phyloP scores from a whole-genome alignment of 2,329 filamentous ascomycete genomes.

The Pseudocercospora musae region DNA sequence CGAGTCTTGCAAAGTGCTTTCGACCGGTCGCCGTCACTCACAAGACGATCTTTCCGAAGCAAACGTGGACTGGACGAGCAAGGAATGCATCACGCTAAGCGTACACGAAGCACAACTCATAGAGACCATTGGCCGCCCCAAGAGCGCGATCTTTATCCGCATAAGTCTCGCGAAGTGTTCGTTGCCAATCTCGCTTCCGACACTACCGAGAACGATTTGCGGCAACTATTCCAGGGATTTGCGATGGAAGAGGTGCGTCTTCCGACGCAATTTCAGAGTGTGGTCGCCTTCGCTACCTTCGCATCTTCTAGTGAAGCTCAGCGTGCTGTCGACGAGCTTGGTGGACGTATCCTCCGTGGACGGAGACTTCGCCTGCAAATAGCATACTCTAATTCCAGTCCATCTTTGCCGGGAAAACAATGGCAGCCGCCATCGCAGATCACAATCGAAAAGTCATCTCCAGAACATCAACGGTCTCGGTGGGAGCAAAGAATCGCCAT shows the following conservation, averaged over 20 bases:
- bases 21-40: not conserved
- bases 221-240: not conserved
- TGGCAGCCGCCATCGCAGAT: not conserved
- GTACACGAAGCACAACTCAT: not conserved
- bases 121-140: constrained; percentile 7
- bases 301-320: not conserved
- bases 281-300: not conserved
- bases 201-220: not conserved
- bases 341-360: not conserved
- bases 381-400: not conserved
- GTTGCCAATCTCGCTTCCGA: not conserved
- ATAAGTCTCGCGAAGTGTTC: not conserved
- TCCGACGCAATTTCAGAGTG: not conserved
- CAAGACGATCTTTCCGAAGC: not conserved
- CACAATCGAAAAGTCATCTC: not conserved
- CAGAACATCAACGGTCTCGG: not conserved
- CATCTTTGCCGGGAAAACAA: not conserved
- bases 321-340: not conserved
- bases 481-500: not conserved
- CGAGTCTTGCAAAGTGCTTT: not conserved
- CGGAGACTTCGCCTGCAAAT: not conserved
- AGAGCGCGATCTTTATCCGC: constrained; percentile 5
- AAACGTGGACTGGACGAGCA: not conserved
- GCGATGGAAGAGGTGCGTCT: not conserved
- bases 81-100: constrained; percentile 1